phyloP scores from a whole-genome alignment of 1,284 basidiomycete species.

The Coniferiporia weirii region DNA sequence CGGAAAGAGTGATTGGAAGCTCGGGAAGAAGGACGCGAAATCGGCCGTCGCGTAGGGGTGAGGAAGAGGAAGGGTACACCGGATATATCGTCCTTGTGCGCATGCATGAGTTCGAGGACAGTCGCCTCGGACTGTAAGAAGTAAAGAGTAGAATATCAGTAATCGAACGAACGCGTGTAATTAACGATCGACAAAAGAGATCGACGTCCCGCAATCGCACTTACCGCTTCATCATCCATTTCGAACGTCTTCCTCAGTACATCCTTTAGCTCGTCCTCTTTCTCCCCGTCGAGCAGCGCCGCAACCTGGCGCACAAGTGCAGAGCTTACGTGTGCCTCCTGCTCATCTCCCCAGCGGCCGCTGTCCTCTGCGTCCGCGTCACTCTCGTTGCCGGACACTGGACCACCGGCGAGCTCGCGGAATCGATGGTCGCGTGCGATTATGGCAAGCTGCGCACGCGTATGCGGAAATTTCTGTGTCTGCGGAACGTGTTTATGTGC shows the following conservation, averaged over 20 bases:
- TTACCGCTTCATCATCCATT: slow-evolving; percentile 72
- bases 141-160: slow-evolving; percentile 18
- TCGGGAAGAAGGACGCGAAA: slow-evolving; percentile 76
- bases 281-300: slow-evolving; percentile 68
- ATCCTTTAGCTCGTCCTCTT: slow-evolving; percentile 79
- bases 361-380: slow-evolving; percentile 38
- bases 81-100: slow-evolving; percentile 75
- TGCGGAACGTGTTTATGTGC: slow-evolving; percentile 1
- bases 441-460: slow-evolving; percentile 66
- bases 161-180: slow-evolving; percentile 2
- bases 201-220: slow-evolving; percentile 23
- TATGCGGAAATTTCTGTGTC: slow-evolving; percentile 61
- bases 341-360: slow-evolving; percentile 34
- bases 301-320: slow-evolving; percentile 66
- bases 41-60: slow-evolving; percentile 70
- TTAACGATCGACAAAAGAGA: neutral
- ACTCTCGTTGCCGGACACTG: slow-evolving; percentile 36
- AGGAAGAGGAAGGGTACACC: slow-evolving; percentile 78
- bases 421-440: slow-evolving; percentile 64
- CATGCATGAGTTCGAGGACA: slow-evolving; percentile 82
- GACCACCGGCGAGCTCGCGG: neutral
- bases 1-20: slow-evolving; percentile 67
- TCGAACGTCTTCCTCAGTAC: slow-evolving; percentile 67
- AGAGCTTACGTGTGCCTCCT: slow-evolving; percentile 45
- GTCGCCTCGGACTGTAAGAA: slow-evolving; percentile 60